phyloP scores from a whole-genome alignment of 345 rosid genomes.

The Reutealis trisperma region DNA sequence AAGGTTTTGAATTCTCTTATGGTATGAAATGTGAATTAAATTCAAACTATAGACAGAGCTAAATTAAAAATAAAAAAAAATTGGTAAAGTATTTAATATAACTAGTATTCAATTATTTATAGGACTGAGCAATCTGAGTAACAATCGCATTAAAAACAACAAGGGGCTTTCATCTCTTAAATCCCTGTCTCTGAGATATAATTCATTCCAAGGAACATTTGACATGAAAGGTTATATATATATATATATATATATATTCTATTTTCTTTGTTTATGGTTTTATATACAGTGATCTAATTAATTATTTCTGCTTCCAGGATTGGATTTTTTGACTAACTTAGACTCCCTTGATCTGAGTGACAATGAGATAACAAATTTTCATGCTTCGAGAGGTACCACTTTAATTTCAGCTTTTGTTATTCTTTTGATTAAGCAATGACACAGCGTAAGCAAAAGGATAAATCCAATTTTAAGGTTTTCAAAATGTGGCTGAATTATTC shows the following conservation, averaged over 20 bases:
- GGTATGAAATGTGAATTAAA: neutral
- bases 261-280: neutral
- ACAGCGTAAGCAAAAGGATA: too few relatives aligned
- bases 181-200: accelerated
- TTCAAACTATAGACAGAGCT: too few relatives aligned
- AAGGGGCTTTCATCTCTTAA: neutral
- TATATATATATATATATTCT: too few relatives aligned
- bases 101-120: too few relatives aligned
- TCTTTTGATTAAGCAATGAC: too few relatives aligned
- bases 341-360: neutral
- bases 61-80: too few relatives aligned
- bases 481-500: too few relatives aligned
- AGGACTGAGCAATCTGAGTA: neutral
- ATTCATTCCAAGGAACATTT: neutral
- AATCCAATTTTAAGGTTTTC: too few relatives aligned
- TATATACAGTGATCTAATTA: neutral
- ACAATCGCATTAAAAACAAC: neutral
- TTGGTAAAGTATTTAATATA: too few relatives aligned
- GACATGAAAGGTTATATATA: neutral
- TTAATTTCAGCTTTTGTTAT: too few relatives aligned
- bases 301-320: neutral
- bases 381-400: conserved; percentile 13
- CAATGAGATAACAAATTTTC: neutral
- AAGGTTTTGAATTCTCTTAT: neutral
- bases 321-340: neutral